phyloP scores from a whole-genome alignment of 306 rosid genomes.

The Lathyrus oleraceus region DNA sequence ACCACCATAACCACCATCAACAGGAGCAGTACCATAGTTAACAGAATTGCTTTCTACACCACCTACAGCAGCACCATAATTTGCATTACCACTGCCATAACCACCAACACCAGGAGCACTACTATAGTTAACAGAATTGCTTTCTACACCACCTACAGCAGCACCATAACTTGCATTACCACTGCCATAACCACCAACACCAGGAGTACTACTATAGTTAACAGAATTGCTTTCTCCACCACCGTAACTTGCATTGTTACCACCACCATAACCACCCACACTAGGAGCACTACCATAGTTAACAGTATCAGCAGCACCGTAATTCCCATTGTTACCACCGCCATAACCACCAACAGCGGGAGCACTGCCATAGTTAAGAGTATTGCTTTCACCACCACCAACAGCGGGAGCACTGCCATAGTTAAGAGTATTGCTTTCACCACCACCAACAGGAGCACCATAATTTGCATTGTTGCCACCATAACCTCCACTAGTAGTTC shows the following conservation, averaged over 20 bases:
- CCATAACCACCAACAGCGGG: slow-evolving; percentile 5
- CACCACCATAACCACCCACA: not conserved
- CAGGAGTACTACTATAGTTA: not conserved
- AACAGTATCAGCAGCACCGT: not conserved
- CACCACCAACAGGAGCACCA: not conserved
- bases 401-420: not conserved
- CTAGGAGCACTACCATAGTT: not conserved
- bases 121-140: not conserved
- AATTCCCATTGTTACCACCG: not conserved
- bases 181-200: not conserved
- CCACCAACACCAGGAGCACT: not conserved
- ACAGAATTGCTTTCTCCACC: slow-evolving; percentile 5
- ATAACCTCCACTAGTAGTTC: slow-evolving; percentile 32
- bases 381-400: not conserved
- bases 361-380: not conserved
- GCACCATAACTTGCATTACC: slow-evolving; percentile 7
- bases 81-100: not conserved
- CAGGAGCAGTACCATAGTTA: slow-evolving; percentile 11
- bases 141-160: slow-evolving; percentile 27
- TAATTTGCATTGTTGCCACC: slow-evolving; percentile 12
- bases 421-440: not conserved
- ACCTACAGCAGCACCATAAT: slow-evolving; percentile 25
- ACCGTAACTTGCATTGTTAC: slow-evolving; percentile 13
- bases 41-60: slow-evolving; percentile 2
- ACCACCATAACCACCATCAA: slow-evolving; percentile 3